Conservation (phyloP, 2,329 filamentous ascomycete genomes). For the Colletotrichum musae region DNA sequence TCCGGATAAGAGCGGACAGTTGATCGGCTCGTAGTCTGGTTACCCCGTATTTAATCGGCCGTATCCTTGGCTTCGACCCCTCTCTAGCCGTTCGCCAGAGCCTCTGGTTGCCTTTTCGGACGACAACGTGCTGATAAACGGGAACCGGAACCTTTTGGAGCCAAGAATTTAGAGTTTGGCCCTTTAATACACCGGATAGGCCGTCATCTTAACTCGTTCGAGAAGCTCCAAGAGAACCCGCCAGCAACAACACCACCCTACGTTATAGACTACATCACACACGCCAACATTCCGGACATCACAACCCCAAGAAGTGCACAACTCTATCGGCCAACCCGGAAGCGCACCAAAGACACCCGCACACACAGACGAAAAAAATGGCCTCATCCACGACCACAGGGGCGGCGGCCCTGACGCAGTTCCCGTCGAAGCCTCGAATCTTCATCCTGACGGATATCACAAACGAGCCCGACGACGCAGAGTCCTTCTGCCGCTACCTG, state of each 20-base stretch:
- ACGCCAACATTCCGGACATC: background rate
- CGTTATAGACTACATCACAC: background rate
- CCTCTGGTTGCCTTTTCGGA: conserved; percentile 21
- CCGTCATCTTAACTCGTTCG: background rate
- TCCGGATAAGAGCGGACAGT: background rate
- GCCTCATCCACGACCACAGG: conserved; percentile 7
- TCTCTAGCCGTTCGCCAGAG: background rate
- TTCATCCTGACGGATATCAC: conserved; percentile 61
- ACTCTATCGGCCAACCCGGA: background rate
- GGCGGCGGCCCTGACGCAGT: conserved; percentile 11
- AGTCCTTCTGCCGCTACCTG: conserved; percentile 60
- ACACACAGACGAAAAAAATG: background rate
- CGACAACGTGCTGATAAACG: background rate
- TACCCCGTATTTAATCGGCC: conserved; percentile 3
- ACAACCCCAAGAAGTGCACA: background rate
- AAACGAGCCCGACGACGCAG: conserved; percentile 62
- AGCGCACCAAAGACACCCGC: background rate
- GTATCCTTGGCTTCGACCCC: conserved; percentile 1
- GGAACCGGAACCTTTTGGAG: background rate
- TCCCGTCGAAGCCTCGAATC: conserved; percentile 51
- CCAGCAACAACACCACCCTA: background rate
- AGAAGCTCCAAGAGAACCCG: background rate
- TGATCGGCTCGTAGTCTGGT: background rate
- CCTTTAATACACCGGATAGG: background rate
- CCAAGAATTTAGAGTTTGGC: conserved; percentile 8